phyloP scores from a whole-genome alignment of 805 yeast genomes.

The Candida qinlingensis region DNA sequence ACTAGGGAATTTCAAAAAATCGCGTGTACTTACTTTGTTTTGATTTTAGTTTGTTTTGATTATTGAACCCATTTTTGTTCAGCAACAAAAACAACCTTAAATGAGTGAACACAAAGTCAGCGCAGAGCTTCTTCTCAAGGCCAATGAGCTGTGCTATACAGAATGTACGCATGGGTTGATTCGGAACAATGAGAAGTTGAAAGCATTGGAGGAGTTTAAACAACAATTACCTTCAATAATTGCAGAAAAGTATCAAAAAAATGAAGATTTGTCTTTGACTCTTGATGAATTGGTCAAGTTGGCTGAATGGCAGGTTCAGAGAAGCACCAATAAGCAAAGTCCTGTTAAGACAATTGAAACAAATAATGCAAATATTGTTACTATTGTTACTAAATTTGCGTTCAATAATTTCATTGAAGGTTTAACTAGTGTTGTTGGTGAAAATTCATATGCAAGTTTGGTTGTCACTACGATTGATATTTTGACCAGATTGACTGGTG shows the following conservation, averaged over 20 bases:
- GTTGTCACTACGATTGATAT: constrained; percentile 10
- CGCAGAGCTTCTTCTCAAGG: background rate
- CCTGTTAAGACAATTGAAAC: constrained; percentile 17
- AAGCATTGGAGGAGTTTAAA: constrained; percentile 20
- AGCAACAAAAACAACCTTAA: too few species aligned
- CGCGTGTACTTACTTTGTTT: too few species aligned
- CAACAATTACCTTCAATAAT: constrained; percentile 8
- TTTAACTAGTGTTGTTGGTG: background rate
- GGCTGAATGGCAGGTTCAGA: constrained; percentile 23
- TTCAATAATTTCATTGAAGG: constrained; percentile 6
- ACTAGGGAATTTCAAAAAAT: too few species aligned
- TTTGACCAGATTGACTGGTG: constrained; percentile 17
- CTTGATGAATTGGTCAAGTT: constrained; percentile 19
- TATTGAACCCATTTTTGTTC: too few species aligned
- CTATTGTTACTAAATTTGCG: constrained; percentile 6
- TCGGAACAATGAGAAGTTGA: background rate
- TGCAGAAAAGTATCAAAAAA: constrained; percentile 2
- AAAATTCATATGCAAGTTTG: constrained; percentile 7
- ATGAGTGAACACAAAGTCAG: background rate
- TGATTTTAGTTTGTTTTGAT: too few species aligned
- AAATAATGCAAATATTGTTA: constrained; percentile 14
- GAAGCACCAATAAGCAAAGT: constrained; percentile 24
- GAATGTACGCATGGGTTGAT: background rate
- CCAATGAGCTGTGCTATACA: background rate
- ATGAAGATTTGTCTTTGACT: constrained; percentile 7